phyloP scores from a whole-genome alignment of 306 rosid species.

The Delonix regia region DNA sequence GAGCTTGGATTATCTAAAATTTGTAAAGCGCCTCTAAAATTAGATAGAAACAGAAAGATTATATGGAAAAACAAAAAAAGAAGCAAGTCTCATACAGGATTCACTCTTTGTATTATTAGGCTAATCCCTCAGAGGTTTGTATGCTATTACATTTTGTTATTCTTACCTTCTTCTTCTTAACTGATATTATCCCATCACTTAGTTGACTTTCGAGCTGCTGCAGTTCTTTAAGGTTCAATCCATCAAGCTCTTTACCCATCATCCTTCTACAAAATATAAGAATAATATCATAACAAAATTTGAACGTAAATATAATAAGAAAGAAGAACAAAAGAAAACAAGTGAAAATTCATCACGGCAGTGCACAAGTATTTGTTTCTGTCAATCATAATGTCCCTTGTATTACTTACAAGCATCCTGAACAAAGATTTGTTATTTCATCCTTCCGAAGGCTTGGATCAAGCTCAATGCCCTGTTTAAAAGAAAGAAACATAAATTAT shows the following conservation, averaged over 20 bases:
- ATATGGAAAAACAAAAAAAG: no score
- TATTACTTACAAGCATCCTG: slow-evolving; percentile 51
- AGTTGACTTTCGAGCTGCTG: slow-evolving; percentile 62
- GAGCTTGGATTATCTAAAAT: no score
- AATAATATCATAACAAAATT: neutral
- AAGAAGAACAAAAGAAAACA: neutral
- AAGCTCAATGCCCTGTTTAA: slow-evolving; percentile 35
- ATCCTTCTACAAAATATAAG: slow-evolving; percentile 47
- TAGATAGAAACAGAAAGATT: no score
- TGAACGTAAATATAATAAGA: neutral
- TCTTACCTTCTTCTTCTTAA: slow-evolving; percentile 64
- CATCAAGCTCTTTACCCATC: slow-evolving; percentile 69
- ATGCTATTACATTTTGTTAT: neutral
- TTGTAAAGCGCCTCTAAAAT: no score
- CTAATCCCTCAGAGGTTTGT: no score
- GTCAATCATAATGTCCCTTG: neutral
- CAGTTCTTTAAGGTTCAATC: slow-evolving; percentile 58
- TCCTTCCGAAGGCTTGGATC: slow-evolving; percentile 40
- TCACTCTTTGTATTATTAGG: no score
- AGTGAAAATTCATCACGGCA: neutral
- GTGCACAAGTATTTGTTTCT: neutral
- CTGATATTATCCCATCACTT: slow-evolving; percentile 50
- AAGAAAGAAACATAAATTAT: neutral
- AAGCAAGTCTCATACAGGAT: no score
- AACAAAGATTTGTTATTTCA: slow-evolving; percentile 48